Base-by-base conservation (phyloP, 75 land plant genomes). In the Gnetum montanum region DNA sequence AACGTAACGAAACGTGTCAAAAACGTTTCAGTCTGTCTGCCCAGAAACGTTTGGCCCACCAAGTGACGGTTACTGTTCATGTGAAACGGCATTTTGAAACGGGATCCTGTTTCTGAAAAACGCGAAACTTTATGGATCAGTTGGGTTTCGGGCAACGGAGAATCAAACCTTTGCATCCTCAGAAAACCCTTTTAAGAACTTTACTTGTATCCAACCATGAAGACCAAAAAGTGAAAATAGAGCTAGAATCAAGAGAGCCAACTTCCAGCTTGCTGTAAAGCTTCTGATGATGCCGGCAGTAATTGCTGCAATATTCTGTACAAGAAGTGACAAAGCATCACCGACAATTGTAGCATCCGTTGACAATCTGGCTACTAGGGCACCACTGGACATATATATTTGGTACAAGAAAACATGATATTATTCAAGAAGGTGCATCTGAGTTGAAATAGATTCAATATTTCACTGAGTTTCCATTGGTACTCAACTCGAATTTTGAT, bases 311-410 rank as follows among this genome's bases (percentile, higher is more conserved):
- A 69, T 40, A 54, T 86, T 91, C 60, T 91, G 82, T 13, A 83
- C 79, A 4, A 80, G 25, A 3, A 91, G 60, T 8, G 82, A 57
- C 74, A 86, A 65, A 7, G 81, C 35, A 58, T 85, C 96, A 16
- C 91, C 90, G 8, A 91, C 79, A 2, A 63, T 57, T 36, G 83
- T 61, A 7, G 88, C 97, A 76, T 91, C 92, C 18, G 83, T 67
- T 23, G 97, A 91, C 29, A 91, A 65, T 49, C 92, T 80, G 23
- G 92, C 79, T 51, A 80, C 76, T 40, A 91, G 59, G 35, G 92
- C 79, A 20, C 97, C 97, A 65, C 97, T 88, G 81, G 23, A 55
- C 50, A 6, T 4, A 19, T 34, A 37, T 44, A 58, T 16, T 7
- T 38, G 26, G 62, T 1, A 68, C 6, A 0, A 76, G 24, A 19